These are phyloP conservation scores for Penicillium pulvis DNA, from an alignment of 495 filamentous ascomycete species.

Conservation along the genomic window DNA sequence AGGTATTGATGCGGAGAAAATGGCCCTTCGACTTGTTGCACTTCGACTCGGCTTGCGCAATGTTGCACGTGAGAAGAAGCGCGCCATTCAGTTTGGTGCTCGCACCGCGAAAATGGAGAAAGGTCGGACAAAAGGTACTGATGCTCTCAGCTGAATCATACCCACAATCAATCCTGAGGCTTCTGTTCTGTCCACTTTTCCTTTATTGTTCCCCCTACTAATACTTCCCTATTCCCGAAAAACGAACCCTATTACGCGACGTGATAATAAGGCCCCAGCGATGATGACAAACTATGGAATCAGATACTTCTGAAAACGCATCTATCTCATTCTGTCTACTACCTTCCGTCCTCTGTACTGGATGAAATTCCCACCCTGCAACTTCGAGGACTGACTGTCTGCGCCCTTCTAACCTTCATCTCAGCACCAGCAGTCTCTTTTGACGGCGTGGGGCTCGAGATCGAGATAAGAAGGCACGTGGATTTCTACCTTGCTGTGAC, in stretches of 20 bases:
- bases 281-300: slow-evolving; percentile 51
- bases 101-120: slow-evolving; percentile 84
- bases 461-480: neutral
- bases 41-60: slow-evolving; percentile 66
- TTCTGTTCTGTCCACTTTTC: neutral
- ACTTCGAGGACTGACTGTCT: neutral
- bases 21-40: slow-evolving; percentile 76
- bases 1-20: slow-evolving; percentile 74
- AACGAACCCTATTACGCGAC: neutral
- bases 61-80: slow-evolving; percentile 84
- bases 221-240: neutral
- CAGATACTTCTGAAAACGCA: slow-evolving; percentile 56
- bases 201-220: neutral
- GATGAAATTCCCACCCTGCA: neutral
- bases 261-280: slow-evolving; percentile 21
- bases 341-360: slow-evolving; percentile 11
- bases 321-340: neutral
- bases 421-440: slow-evolving; percentile 35
- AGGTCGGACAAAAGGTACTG: slow-evolving; percentile 72
- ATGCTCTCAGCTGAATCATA: slow-evolving; percentile 40
- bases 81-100: slow-evolving; percentile 88
- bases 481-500: neutral
- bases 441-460: slow-evolving; percentile 24
- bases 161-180: neutral
- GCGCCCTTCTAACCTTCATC: neutral